phyloP scores from a whole-genome alignment of 176 grass and related monocot species.

The Luzula sylvatica region DNA sequence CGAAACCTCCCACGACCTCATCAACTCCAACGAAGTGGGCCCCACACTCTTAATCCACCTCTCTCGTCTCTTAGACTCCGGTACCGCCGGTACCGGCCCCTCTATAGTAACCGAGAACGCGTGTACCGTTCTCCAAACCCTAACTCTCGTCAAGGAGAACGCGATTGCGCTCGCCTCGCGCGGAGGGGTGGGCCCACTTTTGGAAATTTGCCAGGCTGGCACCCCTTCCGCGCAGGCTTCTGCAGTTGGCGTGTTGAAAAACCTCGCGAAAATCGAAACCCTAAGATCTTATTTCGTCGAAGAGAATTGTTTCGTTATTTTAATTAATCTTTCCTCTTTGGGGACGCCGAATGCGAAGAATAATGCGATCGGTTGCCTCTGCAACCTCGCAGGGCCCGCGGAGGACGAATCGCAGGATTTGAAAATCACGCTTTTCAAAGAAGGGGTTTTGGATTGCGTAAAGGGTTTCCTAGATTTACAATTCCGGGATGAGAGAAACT shows the following conservation, averaged over 20 bases:
- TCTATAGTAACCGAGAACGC: constrained; percentile 25
- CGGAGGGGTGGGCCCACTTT: constrained; percentile 59
- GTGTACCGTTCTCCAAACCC: constrained; percentile 36
- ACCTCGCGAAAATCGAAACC: constrained; percentile 41
- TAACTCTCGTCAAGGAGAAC: constrained; percentile 40
- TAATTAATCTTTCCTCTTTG: constrained; percentile 43
- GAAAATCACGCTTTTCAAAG: constrained; percentile 66
- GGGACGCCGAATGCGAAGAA: constrained; percentile 59
- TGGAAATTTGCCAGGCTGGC: constrained; percentile 39
- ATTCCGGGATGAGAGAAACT: constrained; percentile 18
- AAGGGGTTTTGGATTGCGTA: constrained; percentile 53
- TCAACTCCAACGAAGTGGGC: constrained; percentile 24
- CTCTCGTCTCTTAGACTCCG: constrained; percentile 34
- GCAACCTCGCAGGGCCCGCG: constrained; percentile 40
- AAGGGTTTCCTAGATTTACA: constrained; percentile 45
- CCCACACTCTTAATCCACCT: constrained; percentile 30
- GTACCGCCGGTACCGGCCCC: constrained; percentile 8
- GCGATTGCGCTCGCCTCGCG: constrained; percentile 36
- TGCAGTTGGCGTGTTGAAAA: constrained; percentile 50
- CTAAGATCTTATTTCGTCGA: constrained; percentile 45
- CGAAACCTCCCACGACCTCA: neutral
- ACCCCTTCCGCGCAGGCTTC: constrained; percentile 57
- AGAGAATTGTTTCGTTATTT: constrained; percentile 40
- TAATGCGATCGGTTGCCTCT: constrained; percentile 54
- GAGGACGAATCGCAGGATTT: constrained; percentile 44